These are phyloP conservation scores for Allium sativum DNA, from an alignment of 106 monocot genomes.

Conservation along the genomic window DNA sequence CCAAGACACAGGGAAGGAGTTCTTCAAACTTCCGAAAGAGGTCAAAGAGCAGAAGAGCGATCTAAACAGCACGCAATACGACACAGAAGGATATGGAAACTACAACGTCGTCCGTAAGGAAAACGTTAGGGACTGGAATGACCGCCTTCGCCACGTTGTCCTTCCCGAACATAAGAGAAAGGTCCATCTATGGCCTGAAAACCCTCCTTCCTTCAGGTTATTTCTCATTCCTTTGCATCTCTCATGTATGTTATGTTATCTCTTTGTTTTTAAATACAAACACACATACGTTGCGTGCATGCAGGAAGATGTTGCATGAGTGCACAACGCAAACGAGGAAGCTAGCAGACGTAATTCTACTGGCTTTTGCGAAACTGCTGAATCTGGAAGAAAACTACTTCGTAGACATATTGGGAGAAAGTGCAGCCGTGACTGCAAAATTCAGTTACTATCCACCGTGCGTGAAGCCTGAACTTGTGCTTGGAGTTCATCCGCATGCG, in stretches of 20 bases:
- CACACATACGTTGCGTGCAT: too few relatives aligned
- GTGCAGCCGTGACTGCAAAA: slow-evolving; percentile 12
- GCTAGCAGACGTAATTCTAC: slow-evolving; percentile 5
- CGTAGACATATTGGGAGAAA: slow-evolving; percentile 19
- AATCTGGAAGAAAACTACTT: slow-evolving; percentile 28
- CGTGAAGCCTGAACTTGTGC: slow-evolving; percentile 26
- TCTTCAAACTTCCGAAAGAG: slow-evolving; percentile 38
- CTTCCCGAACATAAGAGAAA: slow-evolving; percentile 40
- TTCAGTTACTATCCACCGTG: slow-evolving; percentile 40
- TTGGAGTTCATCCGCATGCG: slow-evolving; percentile 28
- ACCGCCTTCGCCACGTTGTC: slow-evolving; percentile 41
- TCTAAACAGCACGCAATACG: slow-evolving; percentile 20
- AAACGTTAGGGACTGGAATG: slow-evolving; percentile 45
- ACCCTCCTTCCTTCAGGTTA: slow-evolving; percentile 39
- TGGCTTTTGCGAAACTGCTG: slow-evolving; percentile 16
- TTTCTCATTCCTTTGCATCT: background rate
- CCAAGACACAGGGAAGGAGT: slow-evolving; percentile 16
- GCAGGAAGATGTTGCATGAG: too few relatives aligned
- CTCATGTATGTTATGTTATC: background rate
- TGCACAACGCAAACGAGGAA: background rate
- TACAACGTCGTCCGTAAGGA: slow-evolving; percentile 23
- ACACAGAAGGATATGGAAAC: slow-evolving; percentile 52
- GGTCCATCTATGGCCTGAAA: slow-evolving; percentile 35
- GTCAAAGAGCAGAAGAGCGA: slow-evolving; percentile 38
- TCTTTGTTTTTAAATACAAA: too few relatives aligned